Conservation (phyloP, 2,329 filamentous ascomycete genomes). For the Verticillium nonalfalfae region DNA sequence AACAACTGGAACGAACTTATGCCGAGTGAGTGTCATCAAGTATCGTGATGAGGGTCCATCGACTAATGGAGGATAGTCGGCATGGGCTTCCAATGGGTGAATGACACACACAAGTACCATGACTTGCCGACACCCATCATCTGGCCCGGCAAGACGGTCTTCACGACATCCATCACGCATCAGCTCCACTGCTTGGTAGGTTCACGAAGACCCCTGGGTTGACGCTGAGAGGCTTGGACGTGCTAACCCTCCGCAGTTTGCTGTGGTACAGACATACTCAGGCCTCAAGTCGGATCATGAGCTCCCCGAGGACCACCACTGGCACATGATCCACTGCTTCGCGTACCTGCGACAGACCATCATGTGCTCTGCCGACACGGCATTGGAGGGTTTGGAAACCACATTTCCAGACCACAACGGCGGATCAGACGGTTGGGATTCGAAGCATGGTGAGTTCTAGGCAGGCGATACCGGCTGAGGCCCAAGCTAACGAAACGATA, state of each 20-base stretch:
- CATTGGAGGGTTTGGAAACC: conserved; percentile 37
- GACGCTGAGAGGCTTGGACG: background rate
- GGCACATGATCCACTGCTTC: conserved; percentile 42
- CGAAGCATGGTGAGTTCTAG: conserved; percentile 30
- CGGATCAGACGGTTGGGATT: conserved; percentile 39
- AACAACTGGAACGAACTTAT: conserved; percentile 31
- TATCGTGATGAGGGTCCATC: background rate
- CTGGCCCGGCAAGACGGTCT: conserved; percentile 28
- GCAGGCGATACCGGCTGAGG: background rate
- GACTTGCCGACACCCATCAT: conserved; percentile 28
- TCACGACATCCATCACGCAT: conserved; percentile 35
- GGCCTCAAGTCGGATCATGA: conserved; percentile 29
- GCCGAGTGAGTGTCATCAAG: conserved; percentile 17
- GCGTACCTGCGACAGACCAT: conserved; percentile 40
- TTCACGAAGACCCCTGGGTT: too few species aligned
- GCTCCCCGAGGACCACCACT: conserved; percentile 36
- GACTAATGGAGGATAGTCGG: conserved; percentile 18
- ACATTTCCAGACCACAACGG: conserved; percentile 39
- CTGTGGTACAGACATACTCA: conserved; percentile 36
- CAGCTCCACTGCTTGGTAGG: conserved; percentile 35
- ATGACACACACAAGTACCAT: conserved; percentile 26
- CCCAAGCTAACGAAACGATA: conserved; percentile 4
- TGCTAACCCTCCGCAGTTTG: conserved; percentile 17
- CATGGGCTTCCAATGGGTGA: conserved; percentile 31
- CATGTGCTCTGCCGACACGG: conserved; percentile 38